These are phyloP conservation scores for Grosmannia clavigera DNA, from an alignment of 2,329 filamentous ascomycete species.

Conservation along the genomic window DNA sequence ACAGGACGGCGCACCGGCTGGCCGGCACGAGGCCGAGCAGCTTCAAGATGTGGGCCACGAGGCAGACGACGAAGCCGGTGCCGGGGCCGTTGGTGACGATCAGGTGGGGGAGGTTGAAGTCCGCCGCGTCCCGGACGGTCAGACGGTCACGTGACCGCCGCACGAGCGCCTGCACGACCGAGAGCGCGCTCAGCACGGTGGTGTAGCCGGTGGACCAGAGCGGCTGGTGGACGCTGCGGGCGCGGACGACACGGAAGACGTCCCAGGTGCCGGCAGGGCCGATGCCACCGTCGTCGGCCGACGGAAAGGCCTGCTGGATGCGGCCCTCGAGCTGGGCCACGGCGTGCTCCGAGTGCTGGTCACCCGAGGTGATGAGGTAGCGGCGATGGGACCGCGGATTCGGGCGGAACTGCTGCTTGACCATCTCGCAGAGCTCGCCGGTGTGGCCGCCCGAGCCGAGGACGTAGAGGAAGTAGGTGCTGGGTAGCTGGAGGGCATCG, in stretches of 20 bases:
- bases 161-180: conserved; percentile 19
- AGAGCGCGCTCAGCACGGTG: conserved; percentile 46
- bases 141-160: conserved; percentile 15
- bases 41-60: conserved; percentile 36
- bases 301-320: conserved; percentile 21
- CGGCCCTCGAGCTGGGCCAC: conserved; percentile 52
- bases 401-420: conserved; percentile 45
- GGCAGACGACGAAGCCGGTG: conserved; percentile 64
- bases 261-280: conserved; percentile 40
- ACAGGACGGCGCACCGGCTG: conserved; percentile 59
- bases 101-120: conserved; percentile 50
- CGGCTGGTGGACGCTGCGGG: conserved; percentile 71
- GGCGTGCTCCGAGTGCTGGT: conserved; percentile 54
- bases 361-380: conserved; percentile 69
- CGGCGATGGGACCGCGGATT: conserved; percentile 53
- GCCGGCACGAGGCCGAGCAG: conserved; percentile 30
- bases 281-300: background rate
- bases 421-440: conserved; percentile 82
- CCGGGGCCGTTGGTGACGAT: conserved; percentile 83
- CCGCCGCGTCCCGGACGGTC: conserved; percentile 2
- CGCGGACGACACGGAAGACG: conserved; percentile 58
- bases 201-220: conserved; percentile 61
- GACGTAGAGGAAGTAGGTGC: conserved; percentile 58
- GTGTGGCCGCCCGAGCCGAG: conserved; percentile 92
- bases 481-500: conserved; percentile 12